These are phyloP conservation scores for Inosperma sp. DNA, from an alignment of 768 basidiomycete species.

Conservation along the genomic window DNA sequence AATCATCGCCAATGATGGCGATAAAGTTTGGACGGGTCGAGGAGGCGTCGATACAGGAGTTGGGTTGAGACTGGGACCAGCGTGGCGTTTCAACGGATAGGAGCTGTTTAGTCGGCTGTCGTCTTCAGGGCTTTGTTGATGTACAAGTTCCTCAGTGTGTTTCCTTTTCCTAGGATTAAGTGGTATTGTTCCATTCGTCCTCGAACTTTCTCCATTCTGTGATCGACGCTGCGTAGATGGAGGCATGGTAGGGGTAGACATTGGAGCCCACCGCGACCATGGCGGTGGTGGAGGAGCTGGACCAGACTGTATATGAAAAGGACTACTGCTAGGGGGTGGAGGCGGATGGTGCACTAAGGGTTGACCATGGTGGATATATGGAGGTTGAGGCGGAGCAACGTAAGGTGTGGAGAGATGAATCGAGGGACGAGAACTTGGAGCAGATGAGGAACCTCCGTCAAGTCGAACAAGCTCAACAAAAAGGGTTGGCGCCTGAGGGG, in stretches of 20 bases:
- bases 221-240: conserved; percentile 41
- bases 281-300: conserved; percentile 34
- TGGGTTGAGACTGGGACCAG: conserved; percentile 28
- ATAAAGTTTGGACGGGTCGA: conserved; percentile 44
- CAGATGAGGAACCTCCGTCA: conserved; percentile 40
- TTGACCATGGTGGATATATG: conserved; percentile 12
- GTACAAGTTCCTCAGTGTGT: conserved; percentile 34
- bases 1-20: conserved; percentile 61
- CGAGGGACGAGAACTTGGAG: conserved; percentile 21
- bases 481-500: conserved; percentile 60
- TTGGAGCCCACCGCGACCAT: conserved; percentile 47
- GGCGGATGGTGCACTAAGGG: conserved; percentile 17
- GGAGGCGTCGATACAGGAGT: conserved; percentile 30
- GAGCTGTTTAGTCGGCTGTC: conserved; percentile 23
- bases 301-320: conserved; percentile 13
- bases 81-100: conserved; percentile 33
- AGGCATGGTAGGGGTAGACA: conserved; percentile 43
- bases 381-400: conserved; percentile 15
- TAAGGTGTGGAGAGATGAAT: conserved; percentile 17
- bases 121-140: conserved; percentile 24
- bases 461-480: conserved; percentile 71
- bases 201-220: conserved; percentile 30
- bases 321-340: conserved; percentile 14
- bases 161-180: conserved; percentile 41
- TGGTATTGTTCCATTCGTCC: conserved; percentile 31